Conservation (phyloP, 768 basidiomycete genomes). For the Rubroboletus pulcherrimus region DNA sequence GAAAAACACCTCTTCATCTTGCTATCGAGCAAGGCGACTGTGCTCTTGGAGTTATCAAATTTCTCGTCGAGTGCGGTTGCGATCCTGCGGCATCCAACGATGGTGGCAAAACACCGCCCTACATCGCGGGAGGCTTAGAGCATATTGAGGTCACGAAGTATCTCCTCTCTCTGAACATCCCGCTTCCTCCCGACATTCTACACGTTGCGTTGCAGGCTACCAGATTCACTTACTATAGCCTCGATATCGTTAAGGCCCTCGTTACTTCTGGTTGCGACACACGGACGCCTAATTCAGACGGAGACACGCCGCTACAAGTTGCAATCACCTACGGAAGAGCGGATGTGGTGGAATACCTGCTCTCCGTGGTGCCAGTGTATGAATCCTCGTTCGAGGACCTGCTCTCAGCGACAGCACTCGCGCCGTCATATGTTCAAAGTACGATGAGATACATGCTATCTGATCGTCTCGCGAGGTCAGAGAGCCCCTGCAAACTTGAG, state of each 20-base stretch:
- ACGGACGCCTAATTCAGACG: not conserved
- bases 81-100: not conserved
- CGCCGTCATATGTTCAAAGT: not conserved
- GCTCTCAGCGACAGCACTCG: not conserved
- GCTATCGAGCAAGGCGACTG: not conserved
- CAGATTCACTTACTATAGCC: not conserved
- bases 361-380: not conserved
- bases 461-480: not conserved
- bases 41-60: not conserved
- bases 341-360: not conserved
- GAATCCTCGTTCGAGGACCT: not conserved
- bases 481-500: not conserved
- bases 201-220: not conserved
- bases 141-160: not conserved
- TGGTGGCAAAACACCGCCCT: not conserved
- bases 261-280: not conserved
- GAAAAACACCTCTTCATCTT: not conserved
- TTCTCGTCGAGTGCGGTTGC: not conserved
- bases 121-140: not conserved
- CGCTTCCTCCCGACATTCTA: not conserved
- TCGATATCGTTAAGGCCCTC: not conserved
- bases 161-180: not conserved
- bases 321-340: not conserved
- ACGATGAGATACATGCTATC: not conserved
- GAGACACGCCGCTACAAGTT: not conserved